Evolutionary conservation across 1,139 yeast genomes (phyloP).

Genomic region (Tardiomyces depauwii): DNA sequence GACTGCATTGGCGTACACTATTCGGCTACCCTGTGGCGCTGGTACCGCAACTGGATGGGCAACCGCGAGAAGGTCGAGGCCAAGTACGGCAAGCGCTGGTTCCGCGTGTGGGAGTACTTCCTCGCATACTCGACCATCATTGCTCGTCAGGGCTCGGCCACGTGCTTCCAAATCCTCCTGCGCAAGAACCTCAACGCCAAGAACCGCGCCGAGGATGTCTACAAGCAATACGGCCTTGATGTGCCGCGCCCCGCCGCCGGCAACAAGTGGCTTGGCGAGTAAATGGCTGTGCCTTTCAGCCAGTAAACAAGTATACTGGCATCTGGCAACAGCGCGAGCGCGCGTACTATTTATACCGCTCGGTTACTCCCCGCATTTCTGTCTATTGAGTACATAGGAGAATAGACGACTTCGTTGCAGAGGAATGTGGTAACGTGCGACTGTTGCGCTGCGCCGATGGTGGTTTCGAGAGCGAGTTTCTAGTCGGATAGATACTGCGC

Average conservation of each 20-base stretch:
- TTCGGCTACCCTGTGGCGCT: slow-evolving; percentile 84
- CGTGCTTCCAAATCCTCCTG: slow-evolving; percentile 83
- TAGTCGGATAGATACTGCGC: no score
- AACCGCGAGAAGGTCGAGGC: slow-evolving; percentile 66
- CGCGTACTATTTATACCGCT: no score
- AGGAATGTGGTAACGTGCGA: no score
- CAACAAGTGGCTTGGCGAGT: slow-evolving; percentile 35
- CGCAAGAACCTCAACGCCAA: slow-evolving; percentile 82
- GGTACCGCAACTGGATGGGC: slow-evolving; percentile 93
- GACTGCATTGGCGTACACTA: slow-evolving; percentile 92
- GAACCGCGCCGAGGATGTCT: slow-evolving; percentile 75
- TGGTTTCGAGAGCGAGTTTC: no score
- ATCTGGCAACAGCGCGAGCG: not conserved
- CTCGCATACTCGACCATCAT: slow-evolving; percentile 72
- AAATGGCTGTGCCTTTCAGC: no score
- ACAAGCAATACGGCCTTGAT: slow-evolving; percentile 65
- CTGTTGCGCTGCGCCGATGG: no score
- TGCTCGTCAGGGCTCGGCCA: slow-evolving; percentile 88
- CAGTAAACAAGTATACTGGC: no score
- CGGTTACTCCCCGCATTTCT: no score
- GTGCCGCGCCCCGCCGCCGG: slow-evolving; percentile 48
- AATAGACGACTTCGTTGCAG: no score
- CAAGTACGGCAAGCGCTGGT: slow-evolving; percentile 87
- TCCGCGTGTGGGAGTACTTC: slow-evolving; percentile 88
- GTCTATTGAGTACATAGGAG: no score